Conservation (phyloP, 306 rosid species). For the Phaseolus lunatus region DNA sequence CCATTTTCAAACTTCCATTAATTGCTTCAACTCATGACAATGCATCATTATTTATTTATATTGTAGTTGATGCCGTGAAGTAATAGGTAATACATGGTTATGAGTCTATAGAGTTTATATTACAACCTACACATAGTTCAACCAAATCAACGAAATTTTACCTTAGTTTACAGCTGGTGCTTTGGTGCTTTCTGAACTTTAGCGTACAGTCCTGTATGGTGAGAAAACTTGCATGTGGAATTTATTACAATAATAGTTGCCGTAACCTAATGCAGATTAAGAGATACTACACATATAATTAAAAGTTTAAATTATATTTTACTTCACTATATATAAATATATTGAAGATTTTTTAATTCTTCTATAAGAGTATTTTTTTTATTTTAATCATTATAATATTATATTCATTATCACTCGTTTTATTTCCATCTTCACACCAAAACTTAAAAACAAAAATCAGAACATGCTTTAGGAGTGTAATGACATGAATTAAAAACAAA, state of each 20-base stretch:
- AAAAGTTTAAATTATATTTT: too few species aligned
- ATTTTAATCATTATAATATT: too few species aligned
- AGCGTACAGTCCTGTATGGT: background rate
- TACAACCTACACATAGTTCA: slow-evolving; percentile 14
- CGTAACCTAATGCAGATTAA: background rate
- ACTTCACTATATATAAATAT: too few species aligned
- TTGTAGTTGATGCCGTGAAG: slow-evolving; percentile 39
- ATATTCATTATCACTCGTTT: too few species aligned
- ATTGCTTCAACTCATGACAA: background rate
- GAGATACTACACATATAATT: too few species aligned
- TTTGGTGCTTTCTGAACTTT: background rate
- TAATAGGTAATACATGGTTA: slow-evolving; percentile 10
- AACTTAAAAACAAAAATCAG: too few species aligned
- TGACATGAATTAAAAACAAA: too few species aligned
- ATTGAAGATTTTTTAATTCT: too few species aligned
- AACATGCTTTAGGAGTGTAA: too few species aligned
- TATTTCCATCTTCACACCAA: too few species aligned
- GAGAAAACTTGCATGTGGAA: background rate
- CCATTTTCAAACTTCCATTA: slow-evolving; percentile 28
- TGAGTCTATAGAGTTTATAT: slow-evolving; percentile 14
- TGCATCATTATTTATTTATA: background rate
- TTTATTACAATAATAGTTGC: background rate
- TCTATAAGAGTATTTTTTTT: too few species aligned
- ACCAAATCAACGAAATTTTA: background rate
- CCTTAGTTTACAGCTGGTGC: slow-evolving; percentile 4